These are phyloP conservation scores for Apiospora koreana DNA, from an alignment of 2,329 filamentous ascomycete genomes.

Conservation along the genomic window DNA sequence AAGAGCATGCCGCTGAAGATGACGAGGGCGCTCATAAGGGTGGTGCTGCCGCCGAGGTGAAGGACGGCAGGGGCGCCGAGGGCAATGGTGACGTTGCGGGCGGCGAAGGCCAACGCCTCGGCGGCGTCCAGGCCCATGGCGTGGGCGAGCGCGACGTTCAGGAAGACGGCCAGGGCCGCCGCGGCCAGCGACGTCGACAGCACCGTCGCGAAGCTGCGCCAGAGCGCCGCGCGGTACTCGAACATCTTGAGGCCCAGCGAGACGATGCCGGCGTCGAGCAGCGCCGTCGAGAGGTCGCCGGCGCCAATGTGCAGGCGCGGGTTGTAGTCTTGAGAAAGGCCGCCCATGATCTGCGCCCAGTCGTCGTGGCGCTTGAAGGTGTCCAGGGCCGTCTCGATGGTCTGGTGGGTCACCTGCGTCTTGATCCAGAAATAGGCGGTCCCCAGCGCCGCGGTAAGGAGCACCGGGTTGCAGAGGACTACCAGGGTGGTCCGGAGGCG, in stretches of 20 bases:
- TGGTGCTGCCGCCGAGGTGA: slow-evolving; percentile 29
- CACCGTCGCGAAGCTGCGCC: slow-evolving; percentile 27
- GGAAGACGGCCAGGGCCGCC: slow-evolving; percentile 27
- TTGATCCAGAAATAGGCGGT: slow-evolving; percentile 33
- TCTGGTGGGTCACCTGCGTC: slow-evolving; percentile 20
- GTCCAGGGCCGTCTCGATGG: slow-evolving; percentile 22
- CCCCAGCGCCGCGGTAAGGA: slow-evolving; percentile 28
- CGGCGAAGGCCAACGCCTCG: slow-evolving; percentile 33
- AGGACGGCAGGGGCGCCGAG: slow-evolving; percentile 30
- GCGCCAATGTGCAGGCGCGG: slow-evolving; percentile 27
- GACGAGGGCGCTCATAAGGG: slow-evolving; percentile 31
- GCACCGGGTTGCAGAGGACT: slow-evolving; percentile 30
- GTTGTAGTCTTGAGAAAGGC: slow-evolving; percentile 17
- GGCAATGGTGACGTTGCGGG: slow-evolving; percentile 33
- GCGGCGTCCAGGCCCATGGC: slow-evolving; percentile 25
- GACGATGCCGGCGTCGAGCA: slow-evolving; percentile 34
- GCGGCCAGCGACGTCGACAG: slow-evolving; percentile 27
- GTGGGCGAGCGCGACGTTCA: slow-evolving; percentile 29
- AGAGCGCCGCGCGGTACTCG: slow-evolving; percentile 33
- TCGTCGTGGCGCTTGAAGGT: slow-evolving; percentile 28
- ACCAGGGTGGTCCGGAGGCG: slow-evolving; percentile 21
- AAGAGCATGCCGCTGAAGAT: slow-evolving; percentile 34
- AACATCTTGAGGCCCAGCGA: slow-evolving; percentile 36
- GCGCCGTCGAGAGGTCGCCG: slow-evolving; percentile 28
- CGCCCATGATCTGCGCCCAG: slow-evolving; percentile 25